Conservation (phyloP, 352 stramenopile genomes). For the Globisporangium spiculum region DNA sequence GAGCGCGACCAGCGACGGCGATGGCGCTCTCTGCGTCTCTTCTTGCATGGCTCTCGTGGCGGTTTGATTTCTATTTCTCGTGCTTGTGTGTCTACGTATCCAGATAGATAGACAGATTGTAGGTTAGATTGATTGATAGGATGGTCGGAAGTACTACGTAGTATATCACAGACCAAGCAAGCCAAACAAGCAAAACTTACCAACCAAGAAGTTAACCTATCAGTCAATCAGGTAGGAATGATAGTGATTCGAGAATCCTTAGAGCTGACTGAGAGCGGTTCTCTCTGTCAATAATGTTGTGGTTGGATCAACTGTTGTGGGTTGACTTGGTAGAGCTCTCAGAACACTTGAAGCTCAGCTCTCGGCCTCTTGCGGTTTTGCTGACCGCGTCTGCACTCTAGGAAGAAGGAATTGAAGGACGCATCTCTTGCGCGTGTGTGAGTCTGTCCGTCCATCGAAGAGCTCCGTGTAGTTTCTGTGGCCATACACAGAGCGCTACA, state of each 20-base stretch:
- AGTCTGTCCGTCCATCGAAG: neutral
- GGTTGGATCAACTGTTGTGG: neutral
- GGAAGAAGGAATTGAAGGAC: neutral
- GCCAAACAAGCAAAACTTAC: neutral
- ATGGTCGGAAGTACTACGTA: neutral
- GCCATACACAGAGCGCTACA: neutral
- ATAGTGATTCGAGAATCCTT: slow-evolving; percentile 3
- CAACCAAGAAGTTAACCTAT: slow-evolving; percentile 4
- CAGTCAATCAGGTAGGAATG: slow-evolving; percentile 3
- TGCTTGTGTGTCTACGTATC: neutral
- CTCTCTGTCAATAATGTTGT: neutral
- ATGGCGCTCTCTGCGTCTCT: neutral
- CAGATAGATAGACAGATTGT: neutral
- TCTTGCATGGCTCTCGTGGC: neutral
- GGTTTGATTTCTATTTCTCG: neutral
- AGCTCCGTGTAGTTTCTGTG: neutral
- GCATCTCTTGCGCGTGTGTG: neutral
- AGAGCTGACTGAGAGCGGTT: neutral
- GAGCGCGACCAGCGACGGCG: neutral
- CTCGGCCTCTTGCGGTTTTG: neutral
- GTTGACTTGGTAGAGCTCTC: neutral
- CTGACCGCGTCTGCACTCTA: neutral
- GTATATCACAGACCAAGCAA: neutral
- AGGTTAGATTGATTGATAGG: neutral
- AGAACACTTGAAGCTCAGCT: neutral